Conservation (phyloP, 2,329 filamentous ascomycete species). For the Calcarisporium arbuscula region DNA sequence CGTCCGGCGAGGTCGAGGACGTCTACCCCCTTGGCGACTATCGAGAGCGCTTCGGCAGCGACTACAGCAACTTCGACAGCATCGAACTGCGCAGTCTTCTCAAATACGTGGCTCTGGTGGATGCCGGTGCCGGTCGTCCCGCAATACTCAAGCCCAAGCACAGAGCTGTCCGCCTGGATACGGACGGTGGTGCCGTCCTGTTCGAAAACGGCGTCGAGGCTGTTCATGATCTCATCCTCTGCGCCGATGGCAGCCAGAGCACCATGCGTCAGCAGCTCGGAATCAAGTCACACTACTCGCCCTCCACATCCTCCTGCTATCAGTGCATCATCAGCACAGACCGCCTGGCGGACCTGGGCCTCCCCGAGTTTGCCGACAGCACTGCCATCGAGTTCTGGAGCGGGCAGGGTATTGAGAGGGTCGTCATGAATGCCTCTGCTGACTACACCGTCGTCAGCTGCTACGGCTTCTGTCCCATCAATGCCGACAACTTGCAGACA, state of each 20-base stretch:
- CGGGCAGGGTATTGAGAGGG: constrained; percentile 54
- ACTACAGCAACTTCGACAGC: constrained; percentile 60
- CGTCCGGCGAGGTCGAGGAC: constrained; percentile 52
- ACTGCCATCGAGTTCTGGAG: constrained; percentile 60
- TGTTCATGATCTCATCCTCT: constrained; percentile 50
- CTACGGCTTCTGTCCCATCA: constrained; percentile 60
- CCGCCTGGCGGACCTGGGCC: constrained; percentile 45
- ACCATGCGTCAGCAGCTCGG: constrained; percentile 49
- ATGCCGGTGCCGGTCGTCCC: constrained; percentile 43
- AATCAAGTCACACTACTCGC: constrained; percentile 44
- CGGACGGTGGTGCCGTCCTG: constrained; percentile 37
- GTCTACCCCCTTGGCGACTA: constrained; percentile 56
- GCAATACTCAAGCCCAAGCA: constrained; percentile 48
- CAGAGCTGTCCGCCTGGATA: constrained; percentile 41
- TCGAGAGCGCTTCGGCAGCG: constrained; percentile 51
- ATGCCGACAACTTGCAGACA: constrained; percentile 48
- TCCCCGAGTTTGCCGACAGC: constrained; percentile 50
- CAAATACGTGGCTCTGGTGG: constrained; percentile 46
- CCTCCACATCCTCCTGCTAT: constrained; percentile 50
- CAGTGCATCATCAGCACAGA: constrained; percentile 53
- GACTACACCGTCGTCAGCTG: constrained; percentile 53
- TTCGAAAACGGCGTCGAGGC: constrained; percentile 43
- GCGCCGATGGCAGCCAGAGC: constrained; percentile 58
- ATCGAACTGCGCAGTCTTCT: constrained; percentile 58
- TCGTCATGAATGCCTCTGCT: constrained; percentile 60